phyloP scores from a whole-genome alignment of 441 rosid genomes.

The Hura crepitans region DNA sequence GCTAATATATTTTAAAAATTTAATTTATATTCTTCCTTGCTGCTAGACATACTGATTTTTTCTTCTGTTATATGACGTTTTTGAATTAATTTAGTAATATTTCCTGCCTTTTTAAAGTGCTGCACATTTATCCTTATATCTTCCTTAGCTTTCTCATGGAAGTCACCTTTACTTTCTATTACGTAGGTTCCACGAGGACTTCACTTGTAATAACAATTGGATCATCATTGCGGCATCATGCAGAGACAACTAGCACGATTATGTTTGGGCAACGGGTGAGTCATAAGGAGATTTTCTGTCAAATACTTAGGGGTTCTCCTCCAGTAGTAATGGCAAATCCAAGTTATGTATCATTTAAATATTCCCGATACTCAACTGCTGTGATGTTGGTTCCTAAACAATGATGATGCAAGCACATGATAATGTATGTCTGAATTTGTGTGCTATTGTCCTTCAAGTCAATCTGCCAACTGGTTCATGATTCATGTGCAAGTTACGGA shows the following conservation, averaged over 20 bases:
- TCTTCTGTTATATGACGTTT: background rate
- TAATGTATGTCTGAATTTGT: background rate
- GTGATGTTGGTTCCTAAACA: background rate
- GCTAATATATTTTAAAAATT: background rate
- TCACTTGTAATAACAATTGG: conserved; percentile 83
- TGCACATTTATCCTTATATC: conserved; percentile 14
- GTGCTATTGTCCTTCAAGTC: background rate
- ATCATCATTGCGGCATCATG: conserved; percentile 69
- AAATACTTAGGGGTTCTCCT: background rate
- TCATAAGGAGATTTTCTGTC: conserved; percentile 8
- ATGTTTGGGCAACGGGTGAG: conserved; percentile 96
- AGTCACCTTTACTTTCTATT: conserved; percentile 19
- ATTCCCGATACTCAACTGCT: background rate
- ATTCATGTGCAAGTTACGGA: background rate
- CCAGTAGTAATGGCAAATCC: background rate
- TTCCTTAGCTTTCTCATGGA: conserved; percentile 16
- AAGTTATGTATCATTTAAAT: background rate
- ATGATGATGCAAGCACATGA: background rate
- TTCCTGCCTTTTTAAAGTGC: background rate
- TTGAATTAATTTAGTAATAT: background rate
- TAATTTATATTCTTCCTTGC: background rate
- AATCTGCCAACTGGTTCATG: background rate
- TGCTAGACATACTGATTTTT: background rate
- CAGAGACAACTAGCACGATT: conserved; percentile 86
- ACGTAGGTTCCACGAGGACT: conserved; percentile 81